phyloP scores from a whole-genome alignment of 2,329 filamentous ascomycete species.

The Aspergillus hiratsukae region DNA sequence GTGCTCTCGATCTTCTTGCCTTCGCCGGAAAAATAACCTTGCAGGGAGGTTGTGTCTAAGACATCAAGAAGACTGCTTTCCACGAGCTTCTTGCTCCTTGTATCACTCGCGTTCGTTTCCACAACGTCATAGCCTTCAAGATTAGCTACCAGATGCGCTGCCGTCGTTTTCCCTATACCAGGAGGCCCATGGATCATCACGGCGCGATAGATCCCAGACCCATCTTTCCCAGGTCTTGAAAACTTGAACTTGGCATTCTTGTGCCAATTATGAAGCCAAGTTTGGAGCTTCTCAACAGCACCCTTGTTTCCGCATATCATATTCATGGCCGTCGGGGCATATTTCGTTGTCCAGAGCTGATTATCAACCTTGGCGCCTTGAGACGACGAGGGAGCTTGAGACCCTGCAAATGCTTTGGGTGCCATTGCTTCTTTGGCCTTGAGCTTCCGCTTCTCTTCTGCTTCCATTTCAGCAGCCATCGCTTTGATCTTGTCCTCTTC shows the following conservation, averaged over 20 bases:
- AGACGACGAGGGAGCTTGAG: conserved; percentile 44
- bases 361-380: conserved; percentile 47
- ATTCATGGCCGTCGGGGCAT: conserved; percentile 75
- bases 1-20: conserved; percentile 71
- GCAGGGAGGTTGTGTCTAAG: conserved; percentile 85
- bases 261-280: conserved; percentile 79
- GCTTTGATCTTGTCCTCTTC: conserved; percentile 79
- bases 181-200: conserved; percentile 93
- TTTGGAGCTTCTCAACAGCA: conserved; percentile 82
- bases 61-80: conserved; percentile 84
- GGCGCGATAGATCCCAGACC: conserved; percentile 76
- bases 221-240: conserved; percentile 76
- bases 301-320: conserved; percentile 96
- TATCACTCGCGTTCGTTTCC: conserved; percentile 94
- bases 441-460: conserved; percentile 59
- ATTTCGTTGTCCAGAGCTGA: conserved; percentile 89
- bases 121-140: conserved; percentile 90
- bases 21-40: conserved; percentile 83
- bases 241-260: conserved; percentile 76
- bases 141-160: conserved; percentile 89
- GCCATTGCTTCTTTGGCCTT: conserved; percentile 22
- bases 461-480: conserved; percentile 80
- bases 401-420: conserved; percentile 42
- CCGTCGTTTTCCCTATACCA: conserved; percentile 95
- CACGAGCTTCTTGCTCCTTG: conserved; percentile 91